A percentile compares a stretch with the other conserved stretches of the same genome.
These are phyloP conservation scores for Lojkania enalia DNA, from an alignment of 2,329 filamentous ascomycete species.

Conservation along the genomic window DNA sequence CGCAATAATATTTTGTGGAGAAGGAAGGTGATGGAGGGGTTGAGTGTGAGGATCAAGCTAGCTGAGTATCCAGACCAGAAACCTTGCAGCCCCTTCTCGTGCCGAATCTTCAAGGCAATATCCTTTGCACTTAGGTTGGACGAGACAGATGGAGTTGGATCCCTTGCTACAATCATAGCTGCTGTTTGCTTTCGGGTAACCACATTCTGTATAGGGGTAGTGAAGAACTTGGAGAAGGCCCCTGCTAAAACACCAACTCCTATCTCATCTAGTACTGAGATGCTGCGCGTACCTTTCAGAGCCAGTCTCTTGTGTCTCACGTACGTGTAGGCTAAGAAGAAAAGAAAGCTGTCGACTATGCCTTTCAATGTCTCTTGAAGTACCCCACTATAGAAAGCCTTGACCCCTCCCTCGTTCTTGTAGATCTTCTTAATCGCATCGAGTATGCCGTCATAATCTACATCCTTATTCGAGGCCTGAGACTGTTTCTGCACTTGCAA, in stretches of 20 bases:
- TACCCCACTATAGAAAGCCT: conserved; percentile 64
- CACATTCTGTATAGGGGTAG: conserved; percentile 79
- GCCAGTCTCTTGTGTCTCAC: conserved; percentile 51
- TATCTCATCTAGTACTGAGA: conserved; percentile 73
- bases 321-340: conserved; percentile 79
- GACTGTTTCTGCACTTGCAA: conserved; percentile 75
- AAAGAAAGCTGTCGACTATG: conserved; percentile 74
- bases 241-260: conserved; percentile 74
- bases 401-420: conserved; percentile 67
- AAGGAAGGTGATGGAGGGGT: conserved; percentile 84
- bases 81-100: conserved; percentile 71
- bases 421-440: conserved; percentile 75
- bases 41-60: conserved; percentile 76
- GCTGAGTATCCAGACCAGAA: conserved; percentile 91
- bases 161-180: conserved; percentile 52
- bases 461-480: conserved; percentile 42
- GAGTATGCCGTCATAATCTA: conserved; percentile 65
- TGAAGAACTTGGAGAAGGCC: conserved; percentile 73
- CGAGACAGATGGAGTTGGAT: conserved; percentile 34
- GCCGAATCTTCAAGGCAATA: conserved; percentile 65
- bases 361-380: conserved; percentile 50
- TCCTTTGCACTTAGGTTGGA: conserved; percentile 50
- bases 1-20: conserved; percentile 73
- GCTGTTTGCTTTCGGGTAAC: conserved; percentile 81
- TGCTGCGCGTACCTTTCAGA: conserved; percentile 34